Percentiles rank a stretch among this genome's conserved stretches.
Evolutionary conservation across 768 basidiomycete species (phyloP).

Genomic region (Rhodosporidiobolus odoratus): DNA sequence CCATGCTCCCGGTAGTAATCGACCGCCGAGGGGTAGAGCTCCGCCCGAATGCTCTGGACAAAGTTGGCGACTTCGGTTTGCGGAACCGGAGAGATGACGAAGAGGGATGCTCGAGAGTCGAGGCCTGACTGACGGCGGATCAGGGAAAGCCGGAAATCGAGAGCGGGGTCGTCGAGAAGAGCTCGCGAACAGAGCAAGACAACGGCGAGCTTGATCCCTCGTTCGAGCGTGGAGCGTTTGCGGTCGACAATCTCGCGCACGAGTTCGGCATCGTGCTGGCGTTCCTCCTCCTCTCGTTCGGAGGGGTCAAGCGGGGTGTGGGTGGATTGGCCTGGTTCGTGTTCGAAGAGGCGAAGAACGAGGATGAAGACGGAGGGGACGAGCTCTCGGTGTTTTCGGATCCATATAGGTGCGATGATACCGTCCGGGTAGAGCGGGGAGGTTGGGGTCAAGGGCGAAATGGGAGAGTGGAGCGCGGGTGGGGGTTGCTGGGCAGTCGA

Average conservation of each 20-base stretch:
- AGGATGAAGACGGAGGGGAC: conserved; percentile 90
- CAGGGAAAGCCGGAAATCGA: conserved; percentile 77
- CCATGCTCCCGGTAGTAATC: conserved; percentile 93
- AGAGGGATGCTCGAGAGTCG: conserved; percentile 84
- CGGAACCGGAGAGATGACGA: conserved; percentile 88
- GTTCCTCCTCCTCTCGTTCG: conserved; percentile 61
- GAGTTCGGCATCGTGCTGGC: conserved; percentile 66
- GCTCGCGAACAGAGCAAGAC: conserved; percentile 83
- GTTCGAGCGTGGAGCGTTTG: conserved; percentile 72
- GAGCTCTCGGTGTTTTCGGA: conserved; percentile 87
- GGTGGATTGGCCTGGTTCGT: conserved; percentile 45
- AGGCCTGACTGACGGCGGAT: conserved; percentile 82
- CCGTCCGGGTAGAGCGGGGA: conserved; percentile 94
- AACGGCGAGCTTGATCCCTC: conserved; percentile 88
- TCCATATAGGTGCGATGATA: conserved; percentile 94
- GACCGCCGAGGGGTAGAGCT: conserved; percentile 77
- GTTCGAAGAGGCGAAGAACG: conserved; percentile 76
- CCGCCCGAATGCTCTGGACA: conserved; percentile 77
- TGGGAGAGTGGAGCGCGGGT: conserved; percentile 62
- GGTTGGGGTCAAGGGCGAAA: conserved; percentile 82
- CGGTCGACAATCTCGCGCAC: conserved; percentile 70
- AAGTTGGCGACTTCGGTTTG: conserved; percentile 82
- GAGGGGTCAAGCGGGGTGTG: conserved; percentile 46
- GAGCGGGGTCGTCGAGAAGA: conserved; percentile 77
- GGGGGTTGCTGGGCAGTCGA: conserved; percentile 36